These are phyloP conservation scores for Fusarium neocosmosporiellum DNA, from an alignment of 2,329 filamentous ascomycete genomes.

Conservation along the genomic window DNA sequence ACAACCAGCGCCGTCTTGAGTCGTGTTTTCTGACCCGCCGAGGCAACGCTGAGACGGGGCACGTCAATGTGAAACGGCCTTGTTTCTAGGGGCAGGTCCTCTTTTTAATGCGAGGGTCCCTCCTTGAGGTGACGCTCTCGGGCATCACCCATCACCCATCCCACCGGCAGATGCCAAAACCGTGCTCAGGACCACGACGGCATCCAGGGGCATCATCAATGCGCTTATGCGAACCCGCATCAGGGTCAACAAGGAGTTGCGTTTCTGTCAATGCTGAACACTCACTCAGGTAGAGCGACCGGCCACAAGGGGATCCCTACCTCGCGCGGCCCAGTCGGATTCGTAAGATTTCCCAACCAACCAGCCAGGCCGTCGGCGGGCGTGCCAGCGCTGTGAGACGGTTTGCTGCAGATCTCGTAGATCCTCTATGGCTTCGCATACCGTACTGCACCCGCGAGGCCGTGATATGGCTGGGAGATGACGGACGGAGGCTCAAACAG, in stretches of 20 bases:
- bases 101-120: conserved; percentile 32
- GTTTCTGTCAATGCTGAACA: conserved; percentile 7
- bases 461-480: conserved; percentile 6
- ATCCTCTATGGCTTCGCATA: conserved; percentile 20
- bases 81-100: conserved; percentile 28
- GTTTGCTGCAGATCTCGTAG: conserved; percentile 27
- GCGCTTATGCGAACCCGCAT: conserved; percentile 17
- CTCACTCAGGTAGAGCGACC: conserved; percentile 21
- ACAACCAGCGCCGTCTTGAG: conserved; percentile 29
- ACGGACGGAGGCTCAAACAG: conserved; percentile 19
- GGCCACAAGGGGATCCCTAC: not conserved
- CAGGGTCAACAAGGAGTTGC: not conserved
- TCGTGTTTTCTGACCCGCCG: conserved; percentile 33
- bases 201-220: conserved; percentile 18
- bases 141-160: not conserved
- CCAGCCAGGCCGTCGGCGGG: not conserved
- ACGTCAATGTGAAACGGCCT: conserved; percentile 41
- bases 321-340: conserved; percentile 4
- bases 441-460: too few species aligned
- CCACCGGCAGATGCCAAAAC: not conserved
- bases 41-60: conserved; percentile 39
- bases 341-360: not conserved
- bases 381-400: conserved; percentile 7
- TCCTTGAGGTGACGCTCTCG: not conserved
- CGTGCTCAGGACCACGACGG: not conserved